These are phyloP conservation scores for Candida methanosorbosa DNA, from an alignment of 805 yeast genomes.

Conservation along the genomic window DNA sequence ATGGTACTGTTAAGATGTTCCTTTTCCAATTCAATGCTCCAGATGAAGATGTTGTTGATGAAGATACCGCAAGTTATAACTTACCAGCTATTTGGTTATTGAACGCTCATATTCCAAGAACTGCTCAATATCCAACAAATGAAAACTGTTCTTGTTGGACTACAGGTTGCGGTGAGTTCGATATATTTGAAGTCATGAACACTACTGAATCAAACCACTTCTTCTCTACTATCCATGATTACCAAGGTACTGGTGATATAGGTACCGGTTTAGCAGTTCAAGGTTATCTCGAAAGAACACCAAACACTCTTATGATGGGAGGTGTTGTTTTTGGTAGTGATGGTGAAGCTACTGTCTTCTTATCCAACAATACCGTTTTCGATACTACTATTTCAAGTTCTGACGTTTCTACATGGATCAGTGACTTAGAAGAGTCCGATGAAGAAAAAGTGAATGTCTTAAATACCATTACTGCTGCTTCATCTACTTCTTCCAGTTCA, in stretches of 20 bases:
- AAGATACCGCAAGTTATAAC: conserved; percentile 34
- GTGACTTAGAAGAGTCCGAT: conserved; percentile 11
- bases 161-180: conserved; percentile 75
- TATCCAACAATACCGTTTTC: conserved; percentile 45
- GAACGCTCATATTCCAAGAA: conserved; percentile 66
- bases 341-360: conserved; percentile 54
- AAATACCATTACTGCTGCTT: conserved; percentile 10
- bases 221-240: conserved; percentile 65
- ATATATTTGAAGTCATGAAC: conserved; percentile 68
- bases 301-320: conserved; percentile 46
- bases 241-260: conserved; percentile 61
- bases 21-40: conserved; percentile 67
- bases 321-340: conserved; percentile 61
- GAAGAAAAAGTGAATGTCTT: conserved; percentile 10
- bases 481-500: conserved; percentile 1
- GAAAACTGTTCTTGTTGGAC: conserved; percentile 68
- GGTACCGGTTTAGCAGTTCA: conserved; percentile 48
- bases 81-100: conserved; percentile 75
- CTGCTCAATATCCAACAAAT: conserved; percentile 58
- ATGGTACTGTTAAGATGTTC: conserved; percentile 62
- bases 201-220: conserved; percentile 45
- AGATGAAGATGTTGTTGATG: conserved; percentile 32
- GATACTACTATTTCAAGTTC: conserved; percentile 34
- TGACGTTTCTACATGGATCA: conserved; percentile 38
- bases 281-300: conserved; percentile 51